Conservation (phyloP, 2,329 filamentous ascomycete species). For the Pezicula rhizophila region DNA sequence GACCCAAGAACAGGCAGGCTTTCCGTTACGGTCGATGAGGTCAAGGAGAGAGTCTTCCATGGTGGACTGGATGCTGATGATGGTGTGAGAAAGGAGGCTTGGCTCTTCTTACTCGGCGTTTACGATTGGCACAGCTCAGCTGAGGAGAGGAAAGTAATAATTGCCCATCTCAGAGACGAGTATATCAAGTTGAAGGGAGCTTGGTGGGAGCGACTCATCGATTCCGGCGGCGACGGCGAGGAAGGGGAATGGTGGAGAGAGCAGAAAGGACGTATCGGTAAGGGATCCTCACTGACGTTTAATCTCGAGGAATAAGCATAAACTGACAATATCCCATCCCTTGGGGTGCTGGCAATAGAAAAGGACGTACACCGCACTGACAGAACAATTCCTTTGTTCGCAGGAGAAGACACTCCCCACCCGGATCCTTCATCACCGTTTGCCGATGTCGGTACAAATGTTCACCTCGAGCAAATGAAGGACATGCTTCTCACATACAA, state of each 20-base stretch:
- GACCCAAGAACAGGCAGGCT: conserved; percentile 69
- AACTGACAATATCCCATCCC: conserved; percentile 40
- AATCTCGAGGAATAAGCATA: conserved; percentile 7
- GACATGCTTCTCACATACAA: conserved; percentile 99
- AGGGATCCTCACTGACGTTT: conserved; percentile 28
- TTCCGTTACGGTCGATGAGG: conserved; percentile 78
- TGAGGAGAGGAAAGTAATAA: conserved; percentile 76
- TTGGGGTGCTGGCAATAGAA: conserved; percentile 57
- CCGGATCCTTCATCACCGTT: conserved; percentile 95
- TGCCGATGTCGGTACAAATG: conserved; percentile 86
- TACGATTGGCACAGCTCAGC: conserved; percentile 87
- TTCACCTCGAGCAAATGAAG: conserved; percentile 97
- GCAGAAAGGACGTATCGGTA: conserved; percentile 88
- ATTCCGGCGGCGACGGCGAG: conserved; percentile 72
- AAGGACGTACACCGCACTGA: conserved; percentile 98
- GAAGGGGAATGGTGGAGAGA: conserved; percentile 96
- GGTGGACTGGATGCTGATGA: conserved; percentile 85
- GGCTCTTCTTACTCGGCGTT: conserved; percentile 88
- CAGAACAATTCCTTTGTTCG: conserved; percentile 88
- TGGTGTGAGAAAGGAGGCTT: conserved; percentile 90
- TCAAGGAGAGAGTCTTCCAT: conserved; percentile 96
- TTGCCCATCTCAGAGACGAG: conserved; percentile 83
- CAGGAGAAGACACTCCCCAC: conserved; percentile 92
- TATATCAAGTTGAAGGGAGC: conserved; percentile 89
- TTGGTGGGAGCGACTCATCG: conserved; percentile 93